Conservation (phyloP, 768 basidiomycete genomes). For the Leccinum disarticulatum region DNA sequence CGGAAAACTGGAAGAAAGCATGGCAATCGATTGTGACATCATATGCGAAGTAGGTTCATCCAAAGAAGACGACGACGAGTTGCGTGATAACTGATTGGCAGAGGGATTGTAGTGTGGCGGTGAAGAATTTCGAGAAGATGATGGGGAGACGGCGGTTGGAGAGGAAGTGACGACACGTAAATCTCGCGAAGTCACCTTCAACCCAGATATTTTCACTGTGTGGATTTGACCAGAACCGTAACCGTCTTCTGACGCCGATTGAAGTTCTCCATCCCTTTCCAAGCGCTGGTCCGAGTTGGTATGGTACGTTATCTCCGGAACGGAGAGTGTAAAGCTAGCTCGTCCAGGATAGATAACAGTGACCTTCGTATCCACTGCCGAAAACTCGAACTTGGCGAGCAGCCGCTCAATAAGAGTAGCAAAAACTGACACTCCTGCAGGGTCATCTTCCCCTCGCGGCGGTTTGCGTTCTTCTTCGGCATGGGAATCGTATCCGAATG, state of each 20-base stretch:
- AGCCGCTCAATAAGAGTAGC: slow-evolving; percentile 77
- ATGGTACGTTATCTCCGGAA: slow-evolving; percentile 59
- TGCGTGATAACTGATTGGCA: slow-evolving; percentile 36
- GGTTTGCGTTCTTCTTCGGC: slow-evolving; percentile 37
- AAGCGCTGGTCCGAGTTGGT: slow-evolving; percentile 32
- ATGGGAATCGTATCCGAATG: slow-evolving; percentile 39
- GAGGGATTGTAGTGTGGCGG: slow-evolving; percentile 5
- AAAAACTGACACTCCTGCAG: slow-evolving; percentile 77
- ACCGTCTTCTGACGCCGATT: slow-evolving; percentile 16
- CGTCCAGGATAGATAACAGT: slow-evolving; percentile 66
- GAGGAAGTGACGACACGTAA: slow-evolving; percentile 30
- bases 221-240: slow-evolving; percentile 35
- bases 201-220: slow-evolving; percentile 54
- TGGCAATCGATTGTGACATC: slow-evolving; percentile 77
- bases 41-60: slow-evolving; percentile 64
- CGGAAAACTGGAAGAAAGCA: slow-evolving; percentile 48
- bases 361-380: slow-evolving; percentile 64
- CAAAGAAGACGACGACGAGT: slow-evolving; percentile 57
- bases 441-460: slow-evolving; percentile 49
- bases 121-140: slow-evolving; percentile 5
- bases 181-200: slow-evolving; percentile 53
- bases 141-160: slow-evolving; percentile 13
- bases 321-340: slow-evolving; percentile 57
- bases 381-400: slow-evolving; percentile 76
- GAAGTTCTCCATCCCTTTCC: slow-evolving; percentile 29